Evolutionary conservation across 78 protist species (phyloP).

Genomic region (Paratrimastix pyriformis): DNA sequence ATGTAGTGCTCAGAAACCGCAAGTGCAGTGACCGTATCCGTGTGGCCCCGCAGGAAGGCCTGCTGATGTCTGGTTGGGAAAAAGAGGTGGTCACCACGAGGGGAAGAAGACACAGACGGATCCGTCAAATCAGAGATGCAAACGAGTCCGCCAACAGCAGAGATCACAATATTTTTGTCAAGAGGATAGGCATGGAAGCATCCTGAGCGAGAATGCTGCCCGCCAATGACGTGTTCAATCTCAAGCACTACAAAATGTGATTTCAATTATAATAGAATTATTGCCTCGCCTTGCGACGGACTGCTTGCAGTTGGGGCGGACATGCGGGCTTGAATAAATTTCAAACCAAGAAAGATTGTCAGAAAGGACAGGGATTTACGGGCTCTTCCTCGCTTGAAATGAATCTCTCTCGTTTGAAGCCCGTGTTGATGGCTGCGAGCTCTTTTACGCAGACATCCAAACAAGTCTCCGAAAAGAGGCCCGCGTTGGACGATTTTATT

Average conservation of each 20-base stretch:
- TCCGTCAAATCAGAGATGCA: background rate
- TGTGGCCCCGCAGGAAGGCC: background rate
- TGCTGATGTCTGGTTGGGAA: conserved; percentile 6
- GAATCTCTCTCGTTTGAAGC: too few species aligned
- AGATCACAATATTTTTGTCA: background rate
- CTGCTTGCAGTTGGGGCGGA: too few species aligned
- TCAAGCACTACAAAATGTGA: too few species aligned
- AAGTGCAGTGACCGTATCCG: background rate
- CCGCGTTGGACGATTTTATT: conserved; percentile 27
- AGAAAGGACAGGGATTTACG: too few species aligned
- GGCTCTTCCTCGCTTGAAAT: too few species aligned
- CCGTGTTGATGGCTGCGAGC: too few species aligned
- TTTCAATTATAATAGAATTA: too few species aligned
- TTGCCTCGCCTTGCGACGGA: too few species aligned
- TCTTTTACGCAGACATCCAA: too few species aligned
- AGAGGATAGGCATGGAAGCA: background rate
- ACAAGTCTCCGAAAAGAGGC: background rate
- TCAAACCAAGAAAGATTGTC: too few species aligned
- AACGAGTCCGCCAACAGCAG: background rate
- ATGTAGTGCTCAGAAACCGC: background rate
- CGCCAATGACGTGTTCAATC: conserved; percentile 11
- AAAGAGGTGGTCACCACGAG: background rate
- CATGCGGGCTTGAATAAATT: too few species aligned
- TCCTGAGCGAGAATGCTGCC: background rate
- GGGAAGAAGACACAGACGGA: background rate